Evolutionary conservation across 805 yeast species (phyloP).

Genomic region (Sugiyamaella valdiviana): DNA sequence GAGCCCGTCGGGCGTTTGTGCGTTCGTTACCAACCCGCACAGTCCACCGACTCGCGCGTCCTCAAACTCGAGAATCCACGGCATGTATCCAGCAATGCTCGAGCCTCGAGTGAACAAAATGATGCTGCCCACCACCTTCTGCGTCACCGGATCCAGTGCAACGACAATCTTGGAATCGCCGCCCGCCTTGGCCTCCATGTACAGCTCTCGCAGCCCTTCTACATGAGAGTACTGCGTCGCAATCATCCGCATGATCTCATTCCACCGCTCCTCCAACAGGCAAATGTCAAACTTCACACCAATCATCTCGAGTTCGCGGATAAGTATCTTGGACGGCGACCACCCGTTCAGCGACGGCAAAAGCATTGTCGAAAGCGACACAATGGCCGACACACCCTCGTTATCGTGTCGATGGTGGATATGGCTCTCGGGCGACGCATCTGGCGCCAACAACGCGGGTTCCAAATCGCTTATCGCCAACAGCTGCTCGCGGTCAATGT

Average conservation of each 20-base stretch:
- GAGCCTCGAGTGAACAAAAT: constrained; percentile 39
- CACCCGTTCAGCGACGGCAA: constrained; percentile 40
- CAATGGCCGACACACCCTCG: constrained; percentile 1
- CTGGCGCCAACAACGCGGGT: not conserved
- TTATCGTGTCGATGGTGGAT: constrained; percentile 4
- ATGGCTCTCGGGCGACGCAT: constrained; percentile 3
- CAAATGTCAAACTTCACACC: constrained; percentile 55
- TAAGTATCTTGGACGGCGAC: constrained; percentile 50
- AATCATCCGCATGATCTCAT: constrained; percentile 40
- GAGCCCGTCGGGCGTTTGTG: constrained; percentile 41
- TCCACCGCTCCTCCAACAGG: constrained; percentile 23
- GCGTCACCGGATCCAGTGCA: constrained; percentile 49
- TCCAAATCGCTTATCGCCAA: not conserved
- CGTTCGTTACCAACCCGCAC: constrained; percentile 49
- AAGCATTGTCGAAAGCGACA: constrained; percentile 29
- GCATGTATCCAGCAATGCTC: constrained; percentile 42
- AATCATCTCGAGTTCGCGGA: constrained; percentile 49
- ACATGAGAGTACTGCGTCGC: constrained; percentile 22
- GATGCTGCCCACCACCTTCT: constrained; percentile 43
- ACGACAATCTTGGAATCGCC: constrained; percentile 43
- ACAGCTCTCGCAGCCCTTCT: constrained; percentile 23
- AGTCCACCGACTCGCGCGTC: constrained; percentile 42
- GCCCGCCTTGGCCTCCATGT: constrained; percentile 19
- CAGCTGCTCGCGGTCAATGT: constrained; percentile 12
- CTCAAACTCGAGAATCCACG: constrained; percentile 43